Evolutionary conservation across 2,329 filamentous ascomycete genomes (phyloP).

Genomic region (Onygenales sp.): DNA sequence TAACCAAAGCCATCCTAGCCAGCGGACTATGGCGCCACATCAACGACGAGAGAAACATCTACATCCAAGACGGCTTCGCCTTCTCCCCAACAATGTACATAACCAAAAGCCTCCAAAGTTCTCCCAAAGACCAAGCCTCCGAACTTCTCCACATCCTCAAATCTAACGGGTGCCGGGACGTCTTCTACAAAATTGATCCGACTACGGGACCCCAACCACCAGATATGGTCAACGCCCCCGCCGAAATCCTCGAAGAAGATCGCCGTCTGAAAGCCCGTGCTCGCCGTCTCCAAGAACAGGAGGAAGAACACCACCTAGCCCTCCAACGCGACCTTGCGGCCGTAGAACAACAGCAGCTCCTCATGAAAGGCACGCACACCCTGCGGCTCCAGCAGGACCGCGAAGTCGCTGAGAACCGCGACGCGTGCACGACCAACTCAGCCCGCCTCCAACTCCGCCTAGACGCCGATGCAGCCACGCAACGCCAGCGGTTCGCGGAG

Average conservation of each 20-base stretch:
- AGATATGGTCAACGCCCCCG: constrained; percentile 13
- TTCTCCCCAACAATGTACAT: constrained; percentile 60
- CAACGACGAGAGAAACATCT: constrained; percentile 51
- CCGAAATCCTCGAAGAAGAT: constrained; percentile 10
- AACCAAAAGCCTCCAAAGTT: constrained; percentile 7
- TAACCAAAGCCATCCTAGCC: constrained; percentile 51
- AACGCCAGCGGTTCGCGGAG: constrained; percentile 5
- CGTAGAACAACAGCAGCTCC: constrained; percentile 6
- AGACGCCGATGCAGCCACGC: constrained; percentile 8
- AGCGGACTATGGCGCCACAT: constrained; percentile 56
- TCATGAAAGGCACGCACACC: constrained; percentile 9
- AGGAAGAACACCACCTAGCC: constrained; percentile 11
- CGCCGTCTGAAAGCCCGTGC: constrained; percentile 6
- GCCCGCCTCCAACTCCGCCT: constrained; percentile 9
- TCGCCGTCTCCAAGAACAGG: constrained; percentile 9
- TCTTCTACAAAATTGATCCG: constrained; percentile 9
- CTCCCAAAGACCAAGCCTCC: constrained; percentile 4
- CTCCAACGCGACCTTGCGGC: constrained; percentile 7
- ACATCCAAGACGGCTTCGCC: constrained; percentile 42
- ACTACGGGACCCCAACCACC: constrained; percentile 7
- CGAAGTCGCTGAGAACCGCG: constrained; percentile 9
- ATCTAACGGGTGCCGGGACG: constrained; percentile 11
- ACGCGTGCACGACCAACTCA: constrained; percentile 4
- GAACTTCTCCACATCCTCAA: constrained; percentile 11
- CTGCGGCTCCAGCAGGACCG: constrained; percentile 10